Conservation (phyloP, 352 stramenopile species). For the Globisporangium splendens region DNA sequence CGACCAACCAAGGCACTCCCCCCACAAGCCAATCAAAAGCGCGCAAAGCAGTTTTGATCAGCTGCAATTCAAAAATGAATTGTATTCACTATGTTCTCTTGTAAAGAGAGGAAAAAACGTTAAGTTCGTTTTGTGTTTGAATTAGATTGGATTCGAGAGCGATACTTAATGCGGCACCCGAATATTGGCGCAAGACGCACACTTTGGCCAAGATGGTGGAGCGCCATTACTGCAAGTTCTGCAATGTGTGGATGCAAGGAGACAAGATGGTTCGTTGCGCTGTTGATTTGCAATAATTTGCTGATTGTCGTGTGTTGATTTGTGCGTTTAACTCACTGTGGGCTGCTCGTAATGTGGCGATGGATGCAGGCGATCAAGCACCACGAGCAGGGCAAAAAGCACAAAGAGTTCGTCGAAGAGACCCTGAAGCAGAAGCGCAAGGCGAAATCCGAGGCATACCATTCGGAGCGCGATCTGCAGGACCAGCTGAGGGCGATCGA, state of each 20-base stretch:
- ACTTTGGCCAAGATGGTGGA: constrained; percentile 40
- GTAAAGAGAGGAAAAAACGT: neutral
- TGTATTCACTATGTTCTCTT: neutral
- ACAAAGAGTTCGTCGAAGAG: constrained; percentile 75
- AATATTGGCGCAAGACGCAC: neutral
- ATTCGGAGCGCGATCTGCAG: constrained; percentile 53
- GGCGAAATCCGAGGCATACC: constrained; percentile 53
- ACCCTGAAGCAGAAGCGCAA: constrained; percentile 72
- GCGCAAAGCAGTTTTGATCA: neutral
- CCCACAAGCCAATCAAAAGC: constrained; percentile 8
- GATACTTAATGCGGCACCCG: neutral
- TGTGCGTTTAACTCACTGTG: constrained; percentile 2
- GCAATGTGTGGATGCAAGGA: constrained; percentile 85
- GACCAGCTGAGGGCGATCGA: constrained; percentile 76
- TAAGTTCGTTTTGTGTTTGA: neutral
- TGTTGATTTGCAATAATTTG: neutral
- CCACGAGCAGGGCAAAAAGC: constrained; percentile 70
- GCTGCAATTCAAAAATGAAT: constrained; percentile 11
- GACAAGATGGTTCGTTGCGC: constrained; percentile 56
- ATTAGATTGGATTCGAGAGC: neutral
- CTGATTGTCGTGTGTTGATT: neutral
- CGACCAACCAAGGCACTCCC: constrained; percentile 23
- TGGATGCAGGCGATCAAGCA: constrained; percentile 66
- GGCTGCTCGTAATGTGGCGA: neutral
- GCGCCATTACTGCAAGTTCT: constrained; percentile 85